phyloP scores from a whole-genome alignment of 257 asterid genomes.

The Gynochthodes officinalis region DNA sequence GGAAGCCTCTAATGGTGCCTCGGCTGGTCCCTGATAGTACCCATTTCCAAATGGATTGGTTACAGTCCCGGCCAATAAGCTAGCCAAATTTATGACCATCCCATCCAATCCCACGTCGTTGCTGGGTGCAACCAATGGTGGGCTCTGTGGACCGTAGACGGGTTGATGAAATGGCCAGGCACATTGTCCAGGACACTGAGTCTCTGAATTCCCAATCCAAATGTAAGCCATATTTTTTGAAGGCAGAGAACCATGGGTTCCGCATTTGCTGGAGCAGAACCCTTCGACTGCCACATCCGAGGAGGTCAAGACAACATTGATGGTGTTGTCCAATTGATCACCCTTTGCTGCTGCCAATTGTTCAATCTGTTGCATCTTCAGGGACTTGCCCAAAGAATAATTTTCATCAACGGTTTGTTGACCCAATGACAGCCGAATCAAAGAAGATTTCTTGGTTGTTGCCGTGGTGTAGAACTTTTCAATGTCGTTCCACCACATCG shows the following conservation, averaged over 20 bases:
- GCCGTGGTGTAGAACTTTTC: slow-evolving; percentile 13
- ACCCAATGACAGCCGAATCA: slow-evolving; percentile 6
- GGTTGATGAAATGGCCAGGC: too few relatives aligned
- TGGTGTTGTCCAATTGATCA: not conserved
- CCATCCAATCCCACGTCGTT: slow-evolving; percentile 35
- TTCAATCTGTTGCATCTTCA: slow-evolving; percentile 17
- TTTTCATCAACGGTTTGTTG: slow-evolving; percentile 20
- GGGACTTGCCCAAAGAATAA: slow-evolving; percentile 24
- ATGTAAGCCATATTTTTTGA: slow-evolving; percentile 12
- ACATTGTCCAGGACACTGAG: slow-evolving; percentile 41
- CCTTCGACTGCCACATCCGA: slow-evolving; percentile 32
- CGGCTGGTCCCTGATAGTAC: slow-evolving; percentile 34
- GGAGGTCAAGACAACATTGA: slow-evolving; percentile 31
- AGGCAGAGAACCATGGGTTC: slow-evolving; percentile 23
- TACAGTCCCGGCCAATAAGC: slow-evolving; percentile 31
- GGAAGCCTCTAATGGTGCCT: slow-evolving; percentile 38
- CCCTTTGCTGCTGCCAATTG: slow-evolving; percentile 24
- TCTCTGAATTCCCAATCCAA: slow-evolving; percentile 36
- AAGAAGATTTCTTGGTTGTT: slow-evolving; percentile 15
- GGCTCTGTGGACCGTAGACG: slow-evolving; percentile 30
- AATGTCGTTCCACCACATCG: slow-evolving; percentile 25
- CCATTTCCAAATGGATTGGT: slow-evolving; percentile 39
- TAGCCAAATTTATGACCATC: slow-evolving; percentile 36
- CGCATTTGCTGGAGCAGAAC: slow-evolving; percentile 34
- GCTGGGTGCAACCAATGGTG: slow-evolving; percentile 35